These are phyloP conservation scores for Neurospora sp. DNA, from an alignment of 495 filamentous ascomycete genomes.

Conservation along the genomic window DNA sequence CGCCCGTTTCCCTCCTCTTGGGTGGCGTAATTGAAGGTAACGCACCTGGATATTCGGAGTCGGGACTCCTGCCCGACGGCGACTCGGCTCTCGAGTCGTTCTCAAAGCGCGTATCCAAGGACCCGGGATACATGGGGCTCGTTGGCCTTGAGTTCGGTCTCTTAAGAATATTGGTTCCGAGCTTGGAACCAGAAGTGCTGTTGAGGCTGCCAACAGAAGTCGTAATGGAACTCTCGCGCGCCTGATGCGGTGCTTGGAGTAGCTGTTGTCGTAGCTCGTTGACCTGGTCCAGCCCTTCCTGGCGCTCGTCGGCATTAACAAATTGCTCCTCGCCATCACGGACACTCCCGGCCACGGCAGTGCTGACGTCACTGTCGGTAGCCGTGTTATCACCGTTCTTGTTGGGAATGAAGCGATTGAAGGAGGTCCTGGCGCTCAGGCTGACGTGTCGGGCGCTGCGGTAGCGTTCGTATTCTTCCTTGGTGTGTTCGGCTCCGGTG, in stretches of 20 bases:
- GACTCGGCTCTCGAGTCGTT: background rate
- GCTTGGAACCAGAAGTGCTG: background rate
- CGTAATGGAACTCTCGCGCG: conserved; percentile 3
- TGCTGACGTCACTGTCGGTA: conserved; percentile 27
- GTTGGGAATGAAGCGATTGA: conserved; percentile 15
- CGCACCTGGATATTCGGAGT: background rate
- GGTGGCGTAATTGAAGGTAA: background rate
- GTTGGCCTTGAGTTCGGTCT: background rate
- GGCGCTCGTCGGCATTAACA: background rate
- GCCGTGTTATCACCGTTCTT: conserved; percentile 9
- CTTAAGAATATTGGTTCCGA: background rate
- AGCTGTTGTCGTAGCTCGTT: background rate
- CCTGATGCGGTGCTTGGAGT: background rate
- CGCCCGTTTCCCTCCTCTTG: conserved; percentile 9
- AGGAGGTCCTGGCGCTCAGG: conserved; percentile 17
- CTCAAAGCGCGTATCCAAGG: background rate
- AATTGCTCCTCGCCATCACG: conserved; percentile 6
- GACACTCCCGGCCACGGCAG: conserved; percentile 15
- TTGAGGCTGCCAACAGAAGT: background rate
- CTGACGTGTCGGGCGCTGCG: conserved; percentile 26
- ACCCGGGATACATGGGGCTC: background rate
- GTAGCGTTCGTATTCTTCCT: conserved; percentile 43
- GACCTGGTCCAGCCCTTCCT: background rate
- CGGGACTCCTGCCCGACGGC: background rate
- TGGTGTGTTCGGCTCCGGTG: conserved; percentile 37